Evolutionary conservation across 2,329 filamentous ascomycete genomes (phyloP), one percentile per base, ranked within the genome.

Genomic region (Sarocladiaceae sp.): DNA sequence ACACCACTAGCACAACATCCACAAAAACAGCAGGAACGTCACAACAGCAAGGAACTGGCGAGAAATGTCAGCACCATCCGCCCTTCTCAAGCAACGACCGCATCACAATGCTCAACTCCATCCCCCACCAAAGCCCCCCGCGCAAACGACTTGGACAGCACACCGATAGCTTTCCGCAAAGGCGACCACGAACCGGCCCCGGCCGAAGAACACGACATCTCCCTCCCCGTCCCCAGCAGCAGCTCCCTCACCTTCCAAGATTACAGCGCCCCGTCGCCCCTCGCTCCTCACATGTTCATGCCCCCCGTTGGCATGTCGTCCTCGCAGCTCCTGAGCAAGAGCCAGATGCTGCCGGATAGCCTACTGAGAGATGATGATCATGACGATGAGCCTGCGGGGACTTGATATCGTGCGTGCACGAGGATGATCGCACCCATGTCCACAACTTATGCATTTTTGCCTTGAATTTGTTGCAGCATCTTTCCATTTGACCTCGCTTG

Each of bases 341-440:
- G 73, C 48, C 74, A 78, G 57, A 67, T 75, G 60, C 57, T 80
- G 46, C 69, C 75, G 3, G 68, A 72, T 33, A 71, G 67, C 47
- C 57, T 72, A 45, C 18, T 70, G 6, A 51, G 56, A 23, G 68
- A 70, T 24, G 60, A 62, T 21, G 53, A 37, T 49, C 19, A 49
- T 55, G 31, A 41, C 11, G 43, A 46, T 2, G 31, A 31, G 23
- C 10, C 33, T n/a, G 16, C 6, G 26, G 39, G 18, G 20, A n/a
- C n/a, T 9, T 29, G 26, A n/a, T n/a, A n/a, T n/a, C n/a, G n/a
- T n/a, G 26, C 26, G 26, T 9, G n/a, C 26, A 29, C 26, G 26
- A n/a, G 26, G 31, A 15, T 10, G 31, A 33, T 33, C n/a, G n/a
- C n/a, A n/a, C n/a, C n/a, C n/a, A n/a, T n/a, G n/a, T n/a, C n/a